Evolutionary conservation across 192 early-diverging fungal genomes (phyloP).

Genomic region (Coemansia sp.): DNA sequence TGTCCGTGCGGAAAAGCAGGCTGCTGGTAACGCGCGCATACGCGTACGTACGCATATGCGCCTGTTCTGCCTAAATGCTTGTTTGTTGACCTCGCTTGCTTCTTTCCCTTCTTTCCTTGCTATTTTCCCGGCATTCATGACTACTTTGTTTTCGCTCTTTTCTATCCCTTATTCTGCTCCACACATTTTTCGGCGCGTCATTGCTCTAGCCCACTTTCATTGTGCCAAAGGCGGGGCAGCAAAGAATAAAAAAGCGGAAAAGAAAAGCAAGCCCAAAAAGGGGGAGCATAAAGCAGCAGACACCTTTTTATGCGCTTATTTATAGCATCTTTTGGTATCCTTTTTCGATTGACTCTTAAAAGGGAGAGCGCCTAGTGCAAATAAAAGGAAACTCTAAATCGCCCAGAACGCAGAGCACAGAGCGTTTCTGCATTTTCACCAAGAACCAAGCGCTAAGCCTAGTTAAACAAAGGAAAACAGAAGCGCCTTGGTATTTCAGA

Average conservation of each 20-base stretch:
- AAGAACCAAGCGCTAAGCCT: background rate
- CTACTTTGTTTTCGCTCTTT: background rate
- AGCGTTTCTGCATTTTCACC: background rate
- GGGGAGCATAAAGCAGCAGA: background rate
- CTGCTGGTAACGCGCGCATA: too few relatives aligned
- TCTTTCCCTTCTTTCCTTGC: background rate
- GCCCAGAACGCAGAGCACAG: too few relatives aligned
- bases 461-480: background rate
- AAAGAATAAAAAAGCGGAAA: background rate
- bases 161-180: background rate
- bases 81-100: constrained; percentile 6
- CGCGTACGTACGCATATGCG: too few relatives aligned
- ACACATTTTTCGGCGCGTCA: background rate
- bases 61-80: too few relatives aligned
- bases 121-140: background rate
- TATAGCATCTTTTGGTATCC: background rate
- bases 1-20: too few relatives aligned
- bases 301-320: background rate
- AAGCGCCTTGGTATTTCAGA: background rate
- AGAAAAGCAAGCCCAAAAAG: background rate
- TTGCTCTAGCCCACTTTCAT: background rate
- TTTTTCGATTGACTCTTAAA: background rate
- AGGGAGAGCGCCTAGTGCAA: background rate
- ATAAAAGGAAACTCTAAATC: constrained; percentile 4
- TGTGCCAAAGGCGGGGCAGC: background rate